Percentiles rank a stretch among this genome's conserved stretches.
Evolutionary conservation across 1,284 basidiomycete species (phyloP).

Genomic region (Ustilago sp.): DNA sequence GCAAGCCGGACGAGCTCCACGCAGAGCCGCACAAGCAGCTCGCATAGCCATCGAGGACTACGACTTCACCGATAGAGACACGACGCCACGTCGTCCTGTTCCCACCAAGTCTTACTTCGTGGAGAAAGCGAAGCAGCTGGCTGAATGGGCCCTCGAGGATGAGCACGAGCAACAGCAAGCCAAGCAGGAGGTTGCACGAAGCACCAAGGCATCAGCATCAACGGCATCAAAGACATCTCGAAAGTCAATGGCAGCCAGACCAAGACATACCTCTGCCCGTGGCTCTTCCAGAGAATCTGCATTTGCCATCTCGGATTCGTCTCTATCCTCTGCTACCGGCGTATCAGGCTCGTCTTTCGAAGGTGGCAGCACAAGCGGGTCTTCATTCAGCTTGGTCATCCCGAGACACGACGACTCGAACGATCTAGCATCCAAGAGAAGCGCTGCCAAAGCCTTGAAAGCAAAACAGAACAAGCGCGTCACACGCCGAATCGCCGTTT

Average conservation of each 20-base stretch:
- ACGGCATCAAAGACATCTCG: slow-evolving; percentile 1
- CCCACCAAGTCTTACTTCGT: slow-evolving; percentile 49
- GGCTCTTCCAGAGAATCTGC: not conserved
- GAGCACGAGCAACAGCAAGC: slow-evolving; percentile 9
- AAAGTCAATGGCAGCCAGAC: slow-evolving; percentile 23
- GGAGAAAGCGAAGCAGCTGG: slow-evolving; percentile 38
- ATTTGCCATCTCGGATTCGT: slow-evolving; percentile 21
- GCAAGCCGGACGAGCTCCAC: slow-evolving; percentile 24
- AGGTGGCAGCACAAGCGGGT: slow-evolving; percentile 20
- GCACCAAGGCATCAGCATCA: not conserved
- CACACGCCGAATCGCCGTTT: slow-evolving; percentile 22
- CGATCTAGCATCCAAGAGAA: not conserved
- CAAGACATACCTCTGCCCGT: slow-evolving; percentile 11
- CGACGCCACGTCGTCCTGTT: slow-evolving; percentile 44
- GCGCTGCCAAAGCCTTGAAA: slow-evolving; percentile 2
- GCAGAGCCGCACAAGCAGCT: slow-evolving; percentile 42
- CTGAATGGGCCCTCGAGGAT: slow-evolving; percentile 22
- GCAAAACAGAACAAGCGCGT: slow-evolving; percentile 26
- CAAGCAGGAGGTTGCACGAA: not conserved
- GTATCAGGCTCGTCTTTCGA: slow-evolving; percentile 24
- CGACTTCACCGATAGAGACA: slow-evolving; percentile 47
- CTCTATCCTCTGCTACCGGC: slow-evolving; percentile 22
- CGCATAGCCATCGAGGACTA: slow-evolving; percentile 45
- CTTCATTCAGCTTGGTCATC: slow-evolving; percentile 19
- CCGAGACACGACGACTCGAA: slow-evolving; percentile 19